Conservation (phyloP, 495 filamentous ascomycete genomes). For the Aspergillus haitiensis region DNA sequence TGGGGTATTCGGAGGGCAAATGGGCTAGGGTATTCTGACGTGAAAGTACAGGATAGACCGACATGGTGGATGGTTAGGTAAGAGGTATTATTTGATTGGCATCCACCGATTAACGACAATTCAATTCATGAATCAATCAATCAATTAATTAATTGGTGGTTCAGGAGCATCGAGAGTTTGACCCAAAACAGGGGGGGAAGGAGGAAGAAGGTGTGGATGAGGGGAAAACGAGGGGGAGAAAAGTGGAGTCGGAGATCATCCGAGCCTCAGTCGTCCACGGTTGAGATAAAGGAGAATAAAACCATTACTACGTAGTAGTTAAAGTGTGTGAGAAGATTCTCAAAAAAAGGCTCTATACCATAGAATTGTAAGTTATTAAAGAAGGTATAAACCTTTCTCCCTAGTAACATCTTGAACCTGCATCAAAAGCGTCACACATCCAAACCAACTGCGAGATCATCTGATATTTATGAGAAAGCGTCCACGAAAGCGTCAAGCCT, state of each 20-base stretch:
- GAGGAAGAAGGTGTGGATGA: neutral
- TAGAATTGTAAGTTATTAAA: no score
- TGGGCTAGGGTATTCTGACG: conserved; percentile 33
- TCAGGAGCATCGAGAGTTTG: neutral
- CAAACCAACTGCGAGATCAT: no score
- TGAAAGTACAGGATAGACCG: conserved; percentile 30
- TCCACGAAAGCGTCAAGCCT: no score
- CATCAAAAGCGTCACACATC: no score
- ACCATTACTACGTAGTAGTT: no score
- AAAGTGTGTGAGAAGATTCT: no score
- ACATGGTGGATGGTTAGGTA: conserved; percentile 21
- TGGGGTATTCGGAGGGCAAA: conserved; percentile 36
- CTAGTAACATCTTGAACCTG: no score
- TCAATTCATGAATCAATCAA: neutral
- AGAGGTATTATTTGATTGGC: neutral
- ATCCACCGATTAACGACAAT: neutral
- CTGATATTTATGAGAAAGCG: no score
- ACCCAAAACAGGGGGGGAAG: no score
- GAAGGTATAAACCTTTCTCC: no score
- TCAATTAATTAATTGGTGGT: neutral
- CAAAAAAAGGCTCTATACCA: no score
- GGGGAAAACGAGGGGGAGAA: neutral
- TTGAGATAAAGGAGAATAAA: no score
- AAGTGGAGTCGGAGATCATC: conserved; percentile 19
- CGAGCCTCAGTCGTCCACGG: neutral